These are phyloP conservation scores for Acacia confusa DNA, from an alignment of 306 rosid species.

Conservation along the genomic window DNA sequence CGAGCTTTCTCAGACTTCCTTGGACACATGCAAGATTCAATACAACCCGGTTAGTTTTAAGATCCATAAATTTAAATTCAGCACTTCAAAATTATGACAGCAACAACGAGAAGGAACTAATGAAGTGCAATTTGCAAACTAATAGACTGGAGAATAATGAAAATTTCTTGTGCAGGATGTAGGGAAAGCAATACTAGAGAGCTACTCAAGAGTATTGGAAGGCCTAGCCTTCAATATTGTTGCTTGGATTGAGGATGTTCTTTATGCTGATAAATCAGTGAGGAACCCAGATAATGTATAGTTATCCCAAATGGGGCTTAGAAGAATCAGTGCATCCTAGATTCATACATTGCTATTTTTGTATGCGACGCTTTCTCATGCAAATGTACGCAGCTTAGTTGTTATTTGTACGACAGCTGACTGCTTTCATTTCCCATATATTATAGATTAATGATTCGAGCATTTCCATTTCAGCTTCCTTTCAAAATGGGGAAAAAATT, in stretches of 20 bases:
- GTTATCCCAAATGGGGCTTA: constrained; percentile 23
- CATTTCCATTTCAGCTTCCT: neutral
- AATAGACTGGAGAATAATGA: constrained; percentile 9
- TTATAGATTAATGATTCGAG: neutral
- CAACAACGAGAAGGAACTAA: neutral
- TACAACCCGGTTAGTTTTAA: constrained; percentile 59
- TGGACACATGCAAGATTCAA: constrained; percentile 93
- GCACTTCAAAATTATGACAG: neutral
- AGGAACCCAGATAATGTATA: constrained; percentile 40
- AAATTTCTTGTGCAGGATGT: constrained; percentile 58
- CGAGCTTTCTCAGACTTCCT: constrained; percentile 85
- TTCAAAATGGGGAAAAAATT: neutral
- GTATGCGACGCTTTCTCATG: constrained; percentile 17
- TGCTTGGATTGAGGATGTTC: constrained; percentile 80
- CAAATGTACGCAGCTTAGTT: constrained; percentile 18
- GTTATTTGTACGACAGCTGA: constrained; percentile 6
- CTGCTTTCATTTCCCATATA: constrained; percentile 5
- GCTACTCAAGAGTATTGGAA: constrained; percentile 80
- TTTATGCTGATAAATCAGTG: constrained; percentile 51
- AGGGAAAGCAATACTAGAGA: constrained; percentile 66
- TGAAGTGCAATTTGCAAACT: neutral
- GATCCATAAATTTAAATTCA: neutral
- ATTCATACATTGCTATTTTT: neutral
- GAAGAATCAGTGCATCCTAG: constrained; percentile 22
- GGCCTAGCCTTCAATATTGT: constrained; percentile 76